phyloP scores from a whole-genome alignment of 2,329 filamentous ascomycete genomes.

The Calycina marina region DNA sequence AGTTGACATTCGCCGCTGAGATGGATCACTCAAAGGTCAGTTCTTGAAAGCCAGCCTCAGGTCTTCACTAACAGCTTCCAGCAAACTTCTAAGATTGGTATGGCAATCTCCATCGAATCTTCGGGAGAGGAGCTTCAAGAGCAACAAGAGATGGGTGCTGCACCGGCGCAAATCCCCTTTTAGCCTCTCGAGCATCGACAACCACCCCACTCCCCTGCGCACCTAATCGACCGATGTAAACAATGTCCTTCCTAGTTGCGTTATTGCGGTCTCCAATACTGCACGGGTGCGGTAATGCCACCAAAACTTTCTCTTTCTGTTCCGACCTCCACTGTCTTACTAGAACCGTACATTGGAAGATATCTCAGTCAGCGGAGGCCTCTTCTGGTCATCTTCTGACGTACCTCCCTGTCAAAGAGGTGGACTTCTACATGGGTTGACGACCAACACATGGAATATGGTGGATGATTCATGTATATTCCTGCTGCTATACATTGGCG shows the following conservation, averaged over 20 bases:
- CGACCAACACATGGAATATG: background rate
- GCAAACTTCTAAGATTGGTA: slow-evolving; percentile 90
- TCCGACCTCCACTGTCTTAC: slow-evolving; percentile 19
- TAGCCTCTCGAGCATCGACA: slow-evolving; percentile 26
- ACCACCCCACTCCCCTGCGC: slow-evolving; percentile 11
- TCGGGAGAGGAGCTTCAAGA: slow-evolving; percentile 76
- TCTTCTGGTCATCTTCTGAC: no score
- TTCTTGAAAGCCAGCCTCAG: no score
- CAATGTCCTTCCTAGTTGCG: slow-evolving; percentile 13
- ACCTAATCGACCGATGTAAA: slow-evolving; percentile 18
- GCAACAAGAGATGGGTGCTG: slow-evolving; percentile 50
- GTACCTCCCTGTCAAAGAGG: background rate
- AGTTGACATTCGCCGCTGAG: slow-evolving; percentile 89
- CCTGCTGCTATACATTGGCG: background rate
- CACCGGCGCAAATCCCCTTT: slow-evolving; percentile 41
- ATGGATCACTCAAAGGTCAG: slow-evolving; percentile 91
- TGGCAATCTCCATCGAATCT: slow-evolving; percentile 84
- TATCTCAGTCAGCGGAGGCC: slow-evolving; percentile 5
- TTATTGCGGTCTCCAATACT: slow-evolving; percentile 9
- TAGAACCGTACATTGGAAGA: slow-evolving; percentile 12
- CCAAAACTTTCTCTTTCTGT: slow-evolving; percentile 10
- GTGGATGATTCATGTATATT: slow-evolving; percentile 1
- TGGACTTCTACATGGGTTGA: background rate
- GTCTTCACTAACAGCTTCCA: slow-evolving; percentile 29
- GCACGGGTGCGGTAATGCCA: slow-evolving; percentile 10